Evolutionary conservation across 2,329 filamentous ascomycete species (phyloP).

Genomic region (Blastomyces parvus): DNA sequence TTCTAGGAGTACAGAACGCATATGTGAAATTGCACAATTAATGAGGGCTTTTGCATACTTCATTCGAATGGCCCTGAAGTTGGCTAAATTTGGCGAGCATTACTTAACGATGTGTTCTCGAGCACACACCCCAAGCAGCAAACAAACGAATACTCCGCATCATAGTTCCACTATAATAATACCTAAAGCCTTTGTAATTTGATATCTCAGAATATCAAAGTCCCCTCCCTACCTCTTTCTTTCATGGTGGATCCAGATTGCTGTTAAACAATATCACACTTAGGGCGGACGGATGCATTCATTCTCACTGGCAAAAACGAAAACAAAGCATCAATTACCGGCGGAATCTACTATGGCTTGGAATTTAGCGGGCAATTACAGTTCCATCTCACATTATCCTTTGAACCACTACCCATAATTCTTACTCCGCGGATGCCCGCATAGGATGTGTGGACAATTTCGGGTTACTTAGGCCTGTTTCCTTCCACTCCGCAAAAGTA

Average conservation of each 20-base stretch:
- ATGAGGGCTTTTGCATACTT: neutral
- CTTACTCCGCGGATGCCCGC: neutral
- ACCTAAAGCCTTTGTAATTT: neutral
- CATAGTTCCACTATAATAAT: neutral
- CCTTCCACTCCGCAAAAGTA: neutral
- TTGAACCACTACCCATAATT: neutral
- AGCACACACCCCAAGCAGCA: neutral
- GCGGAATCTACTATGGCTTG: conserved; percentile 20
- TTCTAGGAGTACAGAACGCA: neutral
- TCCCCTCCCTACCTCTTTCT: neutral
- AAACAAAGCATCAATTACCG: conserved; percentile 22
- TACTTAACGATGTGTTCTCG: neutral
- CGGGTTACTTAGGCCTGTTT: too few relatives aligned
- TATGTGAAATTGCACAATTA: neutral
- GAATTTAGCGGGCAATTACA: conserved; percentile 16
- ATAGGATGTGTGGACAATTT: neutral
- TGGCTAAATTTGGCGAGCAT: neutral
- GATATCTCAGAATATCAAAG: neutral
- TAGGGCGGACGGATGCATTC: conserved; percentile 25
- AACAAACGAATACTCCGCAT: neutral
- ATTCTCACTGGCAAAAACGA: conserved; percentile 17
- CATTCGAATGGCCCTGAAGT: neutral
- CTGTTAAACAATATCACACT: conserved; percentile 21
- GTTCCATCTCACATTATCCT: conserved; percentile 13
- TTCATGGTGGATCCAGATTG: neutral